Percentiles rank a stretch among this genome's conserved stretches.
Evolutionary conservation across 2,329 filamentous ascomycete species (phyloP).

Genomic region (Fusarium tjaetaba): DNA sequence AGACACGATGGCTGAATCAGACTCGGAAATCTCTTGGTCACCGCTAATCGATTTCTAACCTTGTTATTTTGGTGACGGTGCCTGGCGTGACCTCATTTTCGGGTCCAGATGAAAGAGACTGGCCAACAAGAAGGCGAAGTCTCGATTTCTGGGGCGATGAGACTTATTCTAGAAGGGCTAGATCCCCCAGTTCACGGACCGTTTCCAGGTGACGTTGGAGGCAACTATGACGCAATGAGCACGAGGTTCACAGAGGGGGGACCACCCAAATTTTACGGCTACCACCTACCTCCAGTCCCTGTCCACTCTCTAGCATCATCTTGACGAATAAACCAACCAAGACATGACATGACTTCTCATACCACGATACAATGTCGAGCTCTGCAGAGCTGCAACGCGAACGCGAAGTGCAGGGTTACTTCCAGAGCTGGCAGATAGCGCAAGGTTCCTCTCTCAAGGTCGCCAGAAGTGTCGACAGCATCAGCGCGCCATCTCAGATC

Average conservation of each 20-base stretch:
- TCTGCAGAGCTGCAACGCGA: constrained; percentile 45
- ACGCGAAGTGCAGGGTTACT: constrained; percentile 46
- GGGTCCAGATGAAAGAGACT: not conserved
- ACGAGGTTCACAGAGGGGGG: not conserved
- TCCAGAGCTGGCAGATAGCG: constrained; percentile 47
- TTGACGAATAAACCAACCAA: not conserved
- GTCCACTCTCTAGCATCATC: not conserved
- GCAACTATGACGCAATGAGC: constrained; percentile 30
- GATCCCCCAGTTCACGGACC: not conserved
- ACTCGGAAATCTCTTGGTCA: not conserved
- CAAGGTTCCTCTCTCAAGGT: constrained; percentile 47
- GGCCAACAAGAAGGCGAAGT: not conserved
- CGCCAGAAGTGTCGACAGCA: constrained; percentile 46
- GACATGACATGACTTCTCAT: constrained; percentile 20
- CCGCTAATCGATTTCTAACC: constrained; percentile 9
- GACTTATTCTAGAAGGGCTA: constrained; percentile 22
- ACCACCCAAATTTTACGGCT: constrained; percentile 7
- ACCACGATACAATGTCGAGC: constrained; percentile 34
- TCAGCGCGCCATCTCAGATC: constrained; percentile 41
- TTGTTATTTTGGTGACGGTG: constrained; percentile 11
- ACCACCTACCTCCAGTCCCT: not conserved
- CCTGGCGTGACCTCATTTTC: constrained; percentile 13
- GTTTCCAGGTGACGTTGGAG: constrained; percentile 12
- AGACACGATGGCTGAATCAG: not conserved
- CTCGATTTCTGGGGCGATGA: not conserved